Evolutionary conservation across 148 eudicot species (phyloP), one percentile per base, ranked within the genome.

Genomic region (Limonium bicolor): DNA sequence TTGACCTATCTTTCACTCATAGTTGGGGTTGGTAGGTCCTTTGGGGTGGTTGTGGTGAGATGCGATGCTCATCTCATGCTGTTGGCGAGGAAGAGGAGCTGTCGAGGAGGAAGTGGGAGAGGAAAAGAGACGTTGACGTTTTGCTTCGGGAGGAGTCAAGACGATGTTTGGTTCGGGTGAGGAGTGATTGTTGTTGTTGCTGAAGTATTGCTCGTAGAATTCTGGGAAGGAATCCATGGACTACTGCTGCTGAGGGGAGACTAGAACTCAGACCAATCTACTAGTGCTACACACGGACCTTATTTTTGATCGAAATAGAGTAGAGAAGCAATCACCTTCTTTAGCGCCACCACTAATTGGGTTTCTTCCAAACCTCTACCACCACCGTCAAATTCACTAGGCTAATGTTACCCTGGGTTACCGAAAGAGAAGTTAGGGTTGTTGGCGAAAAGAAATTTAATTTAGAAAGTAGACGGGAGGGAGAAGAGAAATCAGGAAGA

Each of bases 1-100:
- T 78, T 0, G 94, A 78, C 40, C 94, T 38, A 32, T 53, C 71
- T 38, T 79, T 79, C 51, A 84, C 88, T 88, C 94, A 84, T 21
- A 84, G 19, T 37, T 88, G 27, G 21, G 80, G 45, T 22, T 60
- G 75, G 15, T 36, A 44, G n/a, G 16, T 15, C 19, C 48, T 43
- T 43, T 0, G 31, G 20, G 18, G 29, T 1, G 16, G 28, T n/a
- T 9, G 14, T 15, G 15, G 26, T 8, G 33, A 8, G 10, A 8
- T 1, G 33, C 33, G 4, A 29, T 14, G n/a, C n/a, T n/a, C n/a
- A n/a, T n/a, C n/a, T n/a, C n/a, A n/a, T n/a, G n/a, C n/a, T n/a
- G n/a, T n/a, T n/a, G n/a, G n/a, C n/a, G n/a, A n/a, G n/a, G n/a
- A n/a, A n/a, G n/a, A n/a, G n/a, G n/a, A 15, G 35, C 50, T 2